phyloP scores from a whole-genome alignment of 2,329 filamentous ascomycete genomes.

The Colletotrichum plurivorum region DNA sequence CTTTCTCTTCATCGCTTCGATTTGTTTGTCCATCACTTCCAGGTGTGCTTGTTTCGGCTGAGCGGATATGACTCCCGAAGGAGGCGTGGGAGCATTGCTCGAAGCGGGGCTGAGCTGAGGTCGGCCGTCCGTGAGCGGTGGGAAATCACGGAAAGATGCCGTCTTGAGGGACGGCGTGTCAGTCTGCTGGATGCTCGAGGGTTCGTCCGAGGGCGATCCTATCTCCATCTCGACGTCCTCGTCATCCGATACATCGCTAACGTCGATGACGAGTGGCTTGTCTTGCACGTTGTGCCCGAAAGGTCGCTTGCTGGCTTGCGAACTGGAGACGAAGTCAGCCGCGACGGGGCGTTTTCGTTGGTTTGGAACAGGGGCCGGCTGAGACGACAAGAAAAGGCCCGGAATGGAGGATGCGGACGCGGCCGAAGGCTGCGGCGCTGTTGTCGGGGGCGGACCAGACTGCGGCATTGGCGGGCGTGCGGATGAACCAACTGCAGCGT shows the following conservation, averaged over 20 bases:
- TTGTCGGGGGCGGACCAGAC: neutral
- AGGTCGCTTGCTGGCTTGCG: constrained; percentile 68
- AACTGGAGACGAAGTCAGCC: constrained; percentile 77
- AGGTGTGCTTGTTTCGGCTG: constrained; percentile 56
- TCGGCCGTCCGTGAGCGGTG: constrained; percentile 58
- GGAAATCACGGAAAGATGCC: constrained; percentile 59
- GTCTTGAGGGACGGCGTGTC: constrained; percentile 52
- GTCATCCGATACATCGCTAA: constrained; percentile 79
- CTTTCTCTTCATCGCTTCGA: constrained; percentile 71
- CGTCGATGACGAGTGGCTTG: constrained; percentile 82
- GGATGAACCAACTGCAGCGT: neutral
- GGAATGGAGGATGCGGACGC: constrained; percentile 50
- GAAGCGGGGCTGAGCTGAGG: constrained; percentile 57
- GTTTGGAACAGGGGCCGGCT: constrained; percentile 43
- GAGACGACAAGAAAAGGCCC: constrained; percentile 53
- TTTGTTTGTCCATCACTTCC: constrained; percentile 68
- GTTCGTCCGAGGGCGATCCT: constrained; percentile 65
- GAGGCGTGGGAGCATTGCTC: constrained; percentile 52
- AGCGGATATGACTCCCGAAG: constrained; percentile 50
- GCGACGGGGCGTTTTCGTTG: constrained; percentile 68
- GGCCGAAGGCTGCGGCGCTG: neutral
- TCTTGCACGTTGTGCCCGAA: constrained; percentile 72
- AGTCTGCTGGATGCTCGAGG: constrained; percentile 50
- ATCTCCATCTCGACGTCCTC: constrained; percentile 79
- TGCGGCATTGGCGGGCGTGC: neutral